A percentile compares a stretch with the other conserved stretches of the same genome.
Evolutionary conservation across 1,284 basidiomycete species (phyloP).

Genomic region (Rhizoctonia solani): DNA sequence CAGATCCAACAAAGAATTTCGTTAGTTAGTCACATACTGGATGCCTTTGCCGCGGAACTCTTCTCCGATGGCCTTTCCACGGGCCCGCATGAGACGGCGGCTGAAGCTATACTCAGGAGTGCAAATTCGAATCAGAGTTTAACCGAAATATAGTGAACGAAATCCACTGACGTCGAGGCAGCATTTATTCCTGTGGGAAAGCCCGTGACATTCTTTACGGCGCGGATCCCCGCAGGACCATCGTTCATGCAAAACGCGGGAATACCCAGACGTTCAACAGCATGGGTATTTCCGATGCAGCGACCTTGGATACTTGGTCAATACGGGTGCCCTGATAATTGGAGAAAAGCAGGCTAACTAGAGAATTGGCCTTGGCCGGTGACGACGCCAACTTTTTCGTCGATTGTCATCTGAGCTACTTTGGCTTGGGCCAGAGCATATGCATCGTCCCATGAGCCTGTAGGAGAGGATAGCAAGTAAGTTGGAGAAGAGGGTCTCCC

Average conservation of each 20-base stretch:
- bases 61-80: constrained; percentile 31
- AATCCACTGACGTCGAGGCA: constrained; percentile 13
- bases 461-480: not conserved
- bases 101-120: constrained; percentile 5
- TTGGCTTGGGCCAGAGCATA: constrained; percentile 16
- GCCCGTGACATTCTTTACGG: constrained; percentile 29
- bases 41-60: constrained; percentile 33
- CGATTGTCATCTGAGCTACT: constrained; percentile 35
- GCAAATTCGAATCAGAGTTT: not conserved
- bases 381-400: constrained; percentile 36
- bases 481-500: not conserved
- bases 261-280: constrained; percentile 26
- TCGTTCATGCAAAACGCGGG: constrained; percentile 31
- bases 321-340: not conserved
- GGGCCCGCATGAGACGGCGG: constrained; percentile 26
- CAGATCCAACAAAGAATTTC: not conserved
- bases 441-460: constrained; percentile 35
- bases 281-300: constrained; percentile 29
- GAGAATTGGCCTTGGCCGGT: constrained; percentile 35
- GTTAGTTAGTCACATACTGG: not conserved
- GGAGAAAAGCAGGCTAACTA: not conserved
- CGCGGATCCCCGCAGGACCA: constrained; percentile 28
- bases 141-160: not conserved
- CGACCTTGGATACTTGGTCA: not conserved
- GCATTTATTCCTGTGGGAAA: constrained; percentile 31